Evolutionary conservation across 2,329 filamentous ascomycete species (phyloP).

Genomic region (Blastomyces parvus): DNA sequence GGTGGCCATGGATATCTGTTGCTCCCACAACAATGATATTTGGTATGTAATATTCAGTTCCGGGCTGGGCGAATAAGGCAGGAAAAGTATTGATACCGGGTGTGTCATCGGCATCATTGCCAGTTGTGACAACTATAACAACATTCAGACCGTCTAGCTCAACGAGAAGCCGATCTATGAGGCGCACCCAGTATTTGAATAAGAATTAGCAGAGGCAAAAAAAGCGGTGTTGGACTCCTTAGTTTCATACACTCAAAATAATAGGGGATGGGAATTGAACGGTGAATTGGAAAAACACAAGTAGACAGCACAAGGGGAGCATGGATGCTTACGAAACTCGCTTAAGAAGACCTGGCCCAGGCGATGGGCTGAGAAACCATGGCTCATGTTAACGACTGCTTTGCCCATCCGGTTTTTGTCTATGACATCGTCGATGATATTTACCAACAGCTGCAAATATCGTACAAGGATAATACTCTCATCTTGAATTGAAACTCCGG

Average conservation of each 20-base stretch:
- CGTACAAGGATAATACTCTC: neutral
- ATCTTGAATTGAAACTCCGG: neutral
- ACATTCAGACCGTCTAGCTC: neutral
- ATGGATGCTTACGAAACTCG: neutral
- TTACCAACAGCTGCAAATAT: neutral
- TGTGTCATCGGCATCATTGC: no score
- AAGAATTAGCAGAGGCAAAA: neutral
- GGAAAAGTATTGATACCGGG: no score
- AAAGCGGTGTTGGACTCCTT: neutral
- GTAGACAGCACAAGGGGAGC: neutral
- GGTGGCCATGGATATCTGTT: neutral
- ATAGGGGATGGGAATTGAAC: neutral
- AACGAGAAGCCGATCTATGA: neutral
- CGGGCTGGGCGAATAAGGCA: no score
- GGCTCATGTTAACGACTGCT: constrained; percentile 2
- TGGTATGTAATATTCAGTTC: neutral
- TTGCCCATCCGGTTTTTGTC: neutral
- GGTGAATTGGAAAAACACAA: neutral
- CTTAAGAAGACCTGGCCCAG: neutral
- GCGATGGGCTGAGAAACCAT: neutral
- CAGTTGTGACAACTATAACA: neutral
- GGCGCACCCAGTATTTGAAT: neutral
- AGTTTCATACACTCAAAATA: neutral
- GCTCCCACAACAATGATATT: neutral
- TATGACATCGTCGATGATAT: neutral